A percentile compares a stretch with the other conserved stretches of the same genome.
Evolutionary conservation across 805 yeast species (phyloP).

Genomic region (Suhomyces sp.): DNA sequence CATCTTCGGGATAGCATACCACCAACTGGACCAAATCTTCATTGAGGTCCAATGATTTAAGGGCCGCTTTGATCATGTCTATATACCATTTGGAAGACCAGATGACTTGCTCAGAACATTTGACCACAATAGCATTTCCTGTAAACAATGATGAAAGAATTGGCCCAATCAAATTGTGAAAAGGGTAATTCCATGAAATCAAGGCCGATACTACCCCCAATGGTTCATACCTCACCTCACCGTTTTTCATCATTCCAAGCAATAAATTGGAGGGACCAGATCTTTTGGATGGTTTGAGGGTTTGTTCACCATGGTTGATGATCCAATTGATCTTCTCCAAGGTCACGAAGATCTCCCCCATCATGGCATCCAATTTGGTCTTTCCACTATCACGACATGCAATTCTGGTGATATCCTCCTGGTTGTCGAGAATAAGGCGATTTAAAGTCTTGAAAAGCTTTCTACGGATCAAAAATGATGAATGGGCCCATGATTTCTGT

Average conservation of each 20-base stretch:
- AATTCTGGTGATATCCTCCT: constrained; percentile 81
- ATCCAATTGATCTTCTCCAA: constrained; percentile 92
- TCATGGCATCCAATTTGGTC: constrained; percentile 91
- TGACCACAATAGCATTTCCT: constrained; percentile 88
- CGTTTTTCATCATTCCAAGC: constrained; percentile 81
- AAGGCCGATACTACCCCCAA: constrained; percentile 84
- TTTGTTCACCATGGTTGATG: constrained; percentile 73
- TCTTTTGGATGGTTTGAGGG: constrained; percentile 68
- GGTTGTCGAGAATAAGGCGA: constrained; percentile 74
- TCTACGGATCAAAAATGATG: constrained; percentile 65
- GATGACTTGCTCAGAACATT: constrained; percentile 93
- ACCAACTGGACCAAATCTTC: constrained; percentile 85
- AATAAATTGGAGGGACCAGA: constrained; percentile 86
- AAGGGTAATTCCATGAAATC: constrained; percentile 97
- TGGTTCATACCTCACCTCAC: constrained; percentile 93
- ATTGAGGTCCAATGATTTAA: constrained; percentile 71
- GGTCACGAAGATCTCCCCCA: constrained; percentile 96
- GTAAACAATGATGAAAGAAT: constrained; percentile 83
- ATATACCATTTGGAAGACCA: constrained; percentile 89
- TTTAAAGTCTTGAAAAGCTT: constrained; percentile 69
- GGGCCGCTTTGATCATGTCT: constrained; percentile 66
- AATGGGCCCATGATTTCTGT: constrained; percentile 49
- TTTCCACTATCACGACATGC: constrained; percentile 98
- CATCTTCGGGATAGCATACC: constrained; percentile 86
- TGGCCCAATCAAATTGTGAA: constrained; percentile 93